Base-by-base conservation (phyloP, 2,329 filamentous ascomycete species). In the Plenodomus lindquistii region DNA sequence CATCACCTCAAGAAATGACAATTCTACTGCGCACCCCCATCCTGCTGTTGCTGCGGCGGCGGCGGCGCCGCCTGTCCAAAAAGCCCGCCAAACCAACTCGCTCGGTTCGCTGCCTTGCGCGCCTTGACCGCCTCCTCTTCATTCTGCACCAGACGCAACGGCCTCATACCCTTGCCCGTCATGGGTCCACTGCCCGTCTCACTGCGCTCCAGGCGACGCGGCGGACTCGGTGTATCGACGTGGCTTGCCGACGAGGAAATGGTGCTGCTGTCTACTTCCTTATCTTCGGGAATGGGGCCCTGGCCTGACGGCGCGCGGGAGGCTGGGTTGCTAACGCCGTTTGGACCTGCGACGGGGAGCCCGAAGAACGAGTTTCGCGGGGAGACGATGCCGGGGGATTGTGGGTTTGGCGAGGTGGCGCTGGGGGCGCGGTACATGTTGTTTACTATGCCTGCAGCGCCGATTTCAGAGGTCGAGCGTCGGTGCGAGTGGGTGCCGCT, bases 101-200 rank as follows among this genome's bases (percentile, higher is more conserved):
- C 68, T 17, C 77, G 59, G 51, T 79, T 79, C 11, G 71, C 74
- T 29, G 70, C 69, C 50, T 77, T 78, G 45, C 69, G 64, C 7
- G 71, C 73, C 44, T 66, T 62, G 37, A 65, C 66, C 2, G 66
- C 67, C 36, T 70, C 66, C 19, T 72, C 70, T 17, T 76, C 74
- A 48, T 96, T 90, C 73, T 94, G 89, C 39, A 97, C 91, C 22
- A 99, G 80, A 15, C 93, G 82, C 57, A 99, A 77, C 6, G 93
- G 93, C 29, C 92, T 83, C 49, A 95, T 85, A 73, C 94, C 94
- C 65, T 86, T 77, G 35, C 78, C 78, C 19, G 76, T 75, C 75
- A 80, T 79, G 16, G 76, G 67, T 13, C 72, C 72, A 3, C 63
- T 60, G 38, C 59, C 53, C 11, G 60, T 63, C 13, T 63, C 60